phyloP scores from a whole-genome alignment of 2,329 filamentous ascomycete genomes.

The Scytalidium sp. region DNA sequence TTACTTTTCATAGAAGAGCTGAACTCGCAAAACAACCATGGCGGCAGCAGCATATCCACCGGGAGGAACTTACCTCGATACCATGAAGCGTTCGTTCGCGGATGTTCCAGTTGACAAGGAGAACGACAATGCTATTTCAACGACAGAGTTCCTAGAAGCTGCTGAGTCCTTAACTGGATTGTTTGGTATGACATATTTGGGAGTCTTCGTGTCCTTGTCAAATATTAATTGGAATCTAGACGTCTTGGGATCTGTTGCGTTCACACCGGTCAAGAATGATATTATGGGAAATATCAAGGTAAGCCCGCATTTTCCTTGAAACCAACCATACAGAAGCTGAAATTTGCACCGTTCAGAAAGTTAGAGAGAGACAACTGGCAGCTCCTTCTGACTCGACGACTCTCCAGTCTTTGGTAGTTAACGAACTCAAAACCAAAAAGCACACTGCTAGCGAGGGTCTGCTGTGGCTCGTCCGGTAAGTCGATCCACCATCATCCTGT shows the following conservation, averaged over 20 bases:
- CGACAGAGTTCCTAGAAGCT: conserved; percentile 86
- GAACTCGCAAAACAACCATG: too few species aligned
- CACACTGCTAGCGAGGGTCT: conserved; percentile 86
- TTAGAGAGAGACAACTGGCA: conserved; percentile 77
- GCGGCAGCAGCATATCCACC: conserved; percentile 26
- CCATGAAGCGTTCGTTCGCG: conserved; percentile 77
- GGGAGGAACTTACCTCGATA: conserved; percentile 73
- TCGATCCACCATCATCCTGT: conserved; percentile 8
- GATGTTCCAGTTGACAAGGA: conserved; percentile 74
- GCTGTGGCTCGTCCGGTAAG: conserved; percentile 84
- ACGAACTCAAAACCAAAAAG: conserved; percentile 88
- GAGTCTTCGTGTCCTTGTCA: not conserved
- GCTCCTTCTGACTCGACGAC: conserved; percentile 77
- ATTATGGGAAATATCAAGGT: conserved; percentile 91
- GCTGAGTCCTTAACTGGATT: conserved; percentile 82
- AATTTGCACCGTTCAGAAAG: conserved; percentile 60
- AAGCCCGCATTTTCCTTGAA: too few species aligned
- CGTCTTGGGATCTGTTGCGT: conserved; percentile 68
- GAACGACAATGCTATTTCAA: conserved; percentile 75
- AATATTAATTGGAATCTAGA: conserved; percentile 37
- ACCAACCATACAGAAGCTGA: too few species aligned
- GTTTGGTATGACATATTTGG: conserved; percentile 59
- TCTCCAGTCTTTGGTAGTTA: conserved; percentile 79
- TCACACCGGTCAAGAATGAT: conserved; percentile 87
- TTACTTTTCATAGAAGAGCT: too few species aligned